These are phyloP conservation scores for Ormosia semicastrata DNA, from an alignment of 306 rosid species.

Conservation along the genomic window DNA sequence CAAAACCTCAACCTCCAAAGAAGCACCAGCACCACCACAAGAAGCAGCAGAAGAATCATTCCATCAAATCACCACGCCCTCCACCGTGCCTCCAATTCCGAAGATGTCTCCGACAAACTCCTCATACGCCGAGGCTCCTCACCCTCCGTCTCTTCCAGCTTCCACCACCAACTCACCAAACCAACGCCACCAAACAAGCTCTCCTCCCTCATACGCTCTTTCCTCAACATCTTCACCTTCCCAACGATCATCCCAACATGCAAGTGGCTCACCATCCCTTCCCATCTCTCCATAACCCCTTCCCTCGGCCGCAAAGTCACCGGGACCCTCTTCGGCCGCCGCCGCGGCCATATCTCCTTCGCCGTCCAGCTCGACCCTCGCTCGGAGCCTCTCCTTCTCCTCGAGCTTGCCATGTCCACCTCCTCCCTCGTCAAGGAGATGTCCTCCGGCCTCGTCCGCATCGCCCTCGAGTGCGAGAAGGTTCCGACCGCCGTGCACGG, in stretches of 20 bases:
- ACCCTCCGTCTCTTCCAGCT: slow-evolving; percentile 25
- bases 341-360: slow-evolving; percentile 83
- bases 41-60: slow-evolving; percentile 45
- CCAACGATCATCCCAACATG: slow-evolving; percentile 57
- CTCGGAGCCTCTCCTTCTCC: slow-evolving; percentile 61
- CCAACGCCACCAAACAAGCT: slow-evolving; percentile 34
- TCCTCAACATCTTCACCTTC: slow-evolving; percentile 62
- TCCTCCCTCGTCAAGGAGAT: slow-evolving; percentile 79
- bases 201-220: slow-evolving; percentile 56
- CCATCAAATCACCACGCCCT: slow-evolving; percentile 37
- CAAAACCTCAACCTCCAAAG: slow-evolving; percentile 48
- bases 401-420: slow-evolving; percentile 83
- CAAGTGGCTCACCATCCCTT: slow-evolving; percentile 70
- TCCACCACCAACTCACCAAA: background rate
- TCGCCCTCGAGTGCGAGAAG: slow-evolving; percentile 75
- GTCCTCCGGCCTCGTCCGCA: slow-evolving; percentile 91
- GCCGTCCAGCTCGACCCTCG: slow-evolving; percentile 81
- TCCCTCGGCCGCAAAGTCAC: slow-evolving; percentile 66
- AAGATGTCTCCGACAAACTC: slow-evolving; percentile 46
- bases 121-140: slow-evolving; percentile 41
- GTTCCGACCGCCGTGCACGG: background rate
- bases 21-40: slow-evolving; percentile 44
- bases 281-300: slow-evolving; percentile 51
- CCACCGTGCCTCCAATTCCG: slow-evolving; percentile 12
- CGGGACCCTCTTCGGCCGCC: slow-evolving; percentile 90